A percentile compares a stretch with the other conserved stretches of the same genome.
These are phyloP conservation scores for Pulveroboletus frians DNA, from an alignment of 768 basidiomycete species.

Conservation along the genomic window DNA sequence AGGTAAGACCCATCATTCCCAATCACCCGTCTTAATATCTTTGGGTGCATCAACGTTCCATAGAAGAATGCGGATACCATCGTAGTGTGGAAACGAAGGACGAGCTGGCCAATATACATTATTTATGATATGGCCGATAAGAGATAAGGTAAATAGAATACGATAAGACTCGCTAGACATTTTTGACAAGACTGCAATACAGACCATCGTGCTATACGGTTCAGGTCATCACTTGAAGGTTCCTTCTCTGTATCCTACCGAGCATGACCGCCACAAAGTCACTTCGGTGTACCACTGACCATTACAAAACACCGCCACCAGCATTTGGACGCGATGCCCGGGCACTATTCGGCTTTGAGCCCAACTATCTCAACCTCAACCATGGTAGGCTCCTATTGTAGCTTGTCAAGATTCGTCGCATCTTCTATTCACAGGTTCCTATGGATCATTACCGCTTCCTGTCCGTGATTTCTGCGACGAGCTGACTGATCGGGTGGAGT, in stretches of 20 bases:
- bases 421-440: slow-evolving; percentile 43
- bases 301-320: slow-evolving; percentile 31
- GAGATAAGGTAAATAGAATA: neutral
- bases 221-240: no score
- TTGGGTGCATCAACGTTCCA: slow-evolving; percentile 87
- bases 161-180: neutral
- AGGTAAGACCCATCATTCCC: slow-evolving; percentile 60
- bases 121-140: no score
- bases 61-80: slow-evolving; percentile 71
- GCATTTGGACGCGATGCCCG: slow-evolving; percentile 53
- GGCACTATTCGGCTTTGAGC: slow-evolving; percentile 51
- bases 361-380: slow-evolving; percentile 61
- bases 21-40: slow-evolving; percentile 73
- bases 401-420: neutral
- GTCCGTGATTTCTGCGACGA: slow-evolving; percentile 43
- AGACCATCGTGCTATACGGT: no score
- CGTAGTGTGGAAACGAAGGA: neutral
- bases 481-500: slow-evolving; percentile 41
- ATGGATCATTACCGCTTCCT: slow-evolving; percentile 50
- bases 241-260: no score
- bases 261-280: slow-evolving; percentile 6
- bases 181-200: neutral
- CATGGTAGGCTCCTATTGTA: slow-evolving; percentile 39
- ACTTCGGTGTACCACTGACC: neutral
- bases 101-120: neutral